These are phyloP conservation scores for Cinnamomum chago DNA, from an alignment of 164 flowering plant genomes.

Conservation along the genomic window DNA sequence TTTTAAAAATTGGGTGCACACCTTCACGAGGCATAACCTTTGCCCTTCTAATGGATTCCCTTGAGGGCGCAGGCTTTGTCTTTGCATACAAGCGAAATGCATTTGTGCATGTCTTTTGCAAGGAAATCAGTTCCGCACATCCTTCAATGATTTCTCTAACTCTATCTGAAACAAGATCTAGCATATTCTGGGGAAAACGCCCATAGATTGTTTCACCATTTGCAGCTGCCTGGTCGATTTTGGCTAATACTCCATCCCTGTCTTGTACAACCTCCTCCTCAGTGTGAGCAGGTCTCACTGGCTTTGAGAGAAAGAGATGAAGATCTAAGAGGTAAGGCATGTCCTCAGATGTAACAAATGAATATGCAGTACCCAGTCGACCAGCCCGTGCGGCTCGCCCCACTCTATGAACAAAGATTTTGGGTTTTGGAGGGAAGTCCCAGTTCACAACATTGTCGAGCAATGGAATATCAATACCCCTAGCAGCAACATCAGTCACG, in stretches of 20 bases:
- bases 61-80: constrained; percentile 80
- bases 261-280: constrained; percentile 80
- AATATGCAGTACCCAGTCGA: constrained; percentile 84
- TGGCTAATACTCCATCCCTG: constrained; percentile 53
- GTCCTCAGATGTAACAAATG: constrained; percentile 82
- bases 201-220: constrained; percentile 90
- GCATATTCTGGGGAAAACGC: constrained; percentile 71
- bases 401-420: constrained; percentile 92
- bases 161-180: constrained; percentile 84
- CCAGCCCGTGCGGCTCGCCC: constrained; percentile 98
- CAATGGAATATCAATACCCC: constrained; percentile 96
- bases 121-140: constrained; percentile 53
- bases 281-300: constrained; percentile 80
- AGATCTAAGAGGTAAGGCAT: constrained; percentile 88
- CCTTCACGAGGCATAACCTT: constrained; percentile 77
- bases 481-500: constrained; percentile 96
- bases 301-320: constrained; percentile 93
- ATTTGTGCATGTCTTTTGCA: constrained; percentile 62
- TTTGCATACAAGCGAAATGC: constrained; percentile 77
- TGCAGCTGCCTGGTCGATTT: constrained; percentile 61
- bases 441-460: constrained; percentile 96
- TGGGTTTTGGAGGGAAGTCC: constrained; percentile 96
- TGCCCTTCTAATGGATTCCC: constrained; percentile 74
- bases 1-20: constrained; percentile 77
- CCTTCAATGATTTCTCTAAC: constrained; percentile 71